Conservation (phyloP, 176 grass and related monocot species). For the Poa annua region DNA sequence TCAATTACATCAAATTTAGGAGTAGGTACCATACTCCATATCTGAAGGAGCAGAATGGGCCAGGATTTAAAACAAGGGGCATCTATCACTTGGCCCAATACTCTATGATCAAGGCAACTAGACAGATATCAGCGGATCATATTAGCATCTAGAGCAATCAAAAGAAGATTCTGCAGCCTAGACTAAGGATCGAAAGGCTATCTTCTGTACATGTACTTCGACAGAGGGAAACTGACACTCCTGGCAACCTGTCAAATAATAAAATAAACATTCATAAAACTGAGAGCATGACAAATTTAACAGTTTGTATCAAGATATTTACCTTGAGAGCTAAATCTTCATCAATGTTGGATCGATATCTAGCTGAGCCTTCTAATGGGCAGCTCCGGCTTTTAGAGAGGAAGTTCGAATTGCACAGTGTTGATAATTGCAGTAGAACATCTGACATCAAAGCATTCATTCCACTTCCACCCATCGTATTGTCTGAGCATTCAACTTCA, state of each 20-base stretch:
- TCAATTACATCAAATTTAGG: constrained; percentile 25
- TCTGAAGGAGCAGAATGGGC: not conserved
- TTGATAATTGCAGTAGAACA: constrained; percentile 89
- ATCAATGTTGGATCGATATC: constrained; percentile 84
- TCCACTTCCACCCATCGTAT: constrained; percentile 31
- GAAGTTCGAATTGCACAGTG: constrained; percentile 95
- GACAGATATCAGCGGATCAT: constrained; percentile 36
- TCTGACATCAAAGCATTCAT: constrained; percentile 74
- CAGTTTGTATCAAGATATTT: constrained; percentile 11
- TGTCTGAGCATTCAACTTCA: constrained; percentile 58
- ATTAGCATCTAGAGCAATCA: constrained; percentile 36
- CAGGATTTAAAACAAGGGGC: constrained; percentile 3
- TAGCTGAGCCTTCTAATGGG: constrained; percentile 80
- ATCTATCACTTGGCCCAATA: constrained; percentile 14
- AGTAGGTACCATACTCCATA: not conserved
- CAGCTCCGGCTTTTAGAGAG: constrained; percentile 81
- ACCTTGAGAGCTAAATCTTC: constrained; percentile 99
- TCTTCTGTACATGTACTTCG: constrained; percentile 97
- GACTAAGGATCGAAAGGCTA: constrained; percentile 48
- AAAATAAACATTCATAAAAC: constrained; percentile 44
- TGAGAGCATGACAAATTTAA: not conserved
- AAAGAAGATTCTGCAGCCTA: constrained; percentile 28
- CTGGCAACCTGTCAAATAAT: constrained; percentile 79
- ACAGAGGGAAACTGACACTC: constrained; percentile 82
- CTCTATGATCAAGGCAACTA: constrained; percentile 29